Base-by-base conservation (phyloP, 2,329 filamentous ascomycete genomes). In the Colletotrichum sp. region DNA sequence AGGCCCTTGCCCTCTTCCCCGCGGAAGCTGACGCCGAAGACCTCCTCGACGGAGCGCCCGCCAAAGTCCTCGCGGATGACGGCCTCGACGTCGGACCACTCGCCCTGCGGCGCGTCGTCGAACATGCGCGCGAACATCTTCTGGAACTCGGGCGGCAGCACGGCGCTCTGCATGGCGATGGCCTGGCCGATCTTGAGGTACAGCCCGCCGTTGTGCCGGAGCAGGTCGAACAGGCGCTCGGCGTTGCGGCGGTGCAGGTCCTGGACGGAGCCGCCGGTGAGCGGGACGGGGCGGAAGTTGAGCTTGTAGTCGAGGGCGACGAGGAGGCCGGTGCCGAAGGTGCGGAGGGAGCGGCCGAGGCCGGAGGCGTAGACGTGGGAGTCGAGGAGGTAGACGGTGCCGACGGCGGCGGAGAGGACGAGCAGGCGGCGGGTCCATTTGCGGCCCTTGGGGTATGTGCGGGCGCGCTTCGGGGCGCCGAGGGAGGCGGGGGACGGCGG, bases 111-210 rank as follows among this genome's bases (percentile, higher is more conserved):
- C 78, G 97, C 97, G 87, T 99, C 96, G 83, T 99, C 97, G 83
- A 99, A 99, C 95, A 99, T 98, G 81, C 94, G 91, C 26, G 94
- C 90, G 83, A 99, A 99, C 96, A 98, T 99, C 81, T 93, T 93
- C 87, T 98, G 96, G 80, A 99, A 99, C 85, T 98, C 96, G 0
- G 96, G 95, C 30, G 97, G 97, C 77, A 99, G 87, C 30, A 99
- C 93, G 0, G 96, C 96, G 79, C 95, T 96, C 88, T 99, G 97
- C 97, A 99, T 99, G 16, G 96, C 97, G 79, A 99, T 96, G 6
- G 97, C 97, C 88, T 99, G 97, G 1, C 97, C 97, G 75, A 99
- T 98, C 89, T 99, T 99, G 82, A 99, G 89, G 83, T 99, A 99
- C 21, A 99, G 86, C 0, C 97, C 97, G 76, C 97, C 96, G 89